These are phyloP conservation scores for Coemansia brasiliensis DNA, from an alignment of 192 early-diverging fungal genomes.

Conservation along the genomic window DNA sequence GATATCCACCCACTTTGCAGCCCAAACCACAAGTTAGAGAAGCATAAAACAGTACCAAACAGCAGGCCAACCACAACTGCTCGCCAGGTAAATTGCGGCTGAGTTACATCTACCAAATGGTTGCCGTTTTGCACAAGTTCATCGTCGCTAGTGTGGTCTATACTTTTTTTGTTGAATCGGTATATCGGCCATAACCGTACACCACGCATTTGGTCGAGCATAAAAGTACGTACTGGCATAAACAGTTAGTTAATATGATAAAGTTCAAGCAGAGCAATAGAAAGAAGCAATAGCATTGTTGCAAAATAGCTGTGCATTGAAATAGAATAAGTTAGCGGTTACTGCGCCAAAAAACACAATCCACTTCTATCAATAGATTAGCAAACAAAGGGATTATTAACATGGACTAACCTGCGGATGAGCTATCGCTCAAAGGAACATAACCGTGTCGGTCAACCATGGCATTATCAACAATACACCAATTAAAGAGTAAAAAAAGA, in stretches of 20 bases:
- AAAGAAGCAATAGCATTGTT: neutral
- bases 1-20: constrained; percentile 80
- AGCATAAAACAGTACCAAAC: constrained; percentile 71
- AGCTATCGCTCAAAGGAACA: constrained; percentile 23
- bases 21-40: constrained; percentile 89
- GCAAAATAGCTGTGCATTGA: neutral
- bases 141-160: constrained; percentile 8
- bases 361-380: neutral
- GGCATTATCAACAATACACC: constrained; percentile 3
- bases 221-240: no score
- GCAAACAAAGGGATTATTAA: no score
- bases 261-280: no score
- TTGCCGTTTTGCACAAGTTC: constrained; percentile 8
- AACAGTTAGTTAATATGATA: no score
- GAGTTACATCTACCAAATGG: constrained; percentile 35
- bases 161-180: neutral
- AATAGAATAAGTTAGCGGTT: neutral
- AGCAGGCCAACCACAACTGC: constrained; percentile 61
- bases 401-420: constrained; percentile 16
- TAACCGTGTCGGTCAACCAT: constrained; percentile 32
- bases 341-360: no score
- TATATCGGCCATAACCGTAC: neutral
- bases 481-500: constrained; percentile 12
- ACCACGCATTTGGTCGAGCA: no score
- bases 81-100: constrained; percentile 53